Base-by-base conservation (phyloP, 2,329 filamentous ascomycete species). In the Arthrobotrys entomopaga region DNA sequence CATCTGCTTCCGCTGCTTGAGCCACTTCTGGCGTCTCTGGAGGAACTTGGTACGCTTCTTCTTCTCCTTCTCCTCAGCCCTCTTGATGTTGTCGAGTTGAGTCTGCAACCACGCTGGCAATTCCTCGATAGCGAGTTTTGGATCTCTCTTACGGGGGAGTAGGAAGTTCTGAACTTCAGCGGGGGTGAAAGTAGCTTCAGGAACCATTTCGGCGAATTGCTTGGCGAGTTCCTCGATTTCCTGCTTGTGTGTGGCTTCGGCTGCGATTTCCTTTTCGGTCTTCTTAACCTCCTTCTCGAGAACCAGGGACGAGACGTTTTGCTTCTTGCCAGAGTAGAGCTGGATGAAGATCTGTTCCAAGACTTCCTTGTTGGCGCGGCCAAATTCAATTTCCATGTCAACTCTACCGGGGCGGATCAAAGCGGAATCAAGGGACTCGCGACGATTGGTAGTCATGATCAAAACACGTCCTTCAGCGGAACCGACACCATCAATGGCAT, bases 361-460 rank as follows among this genome's bases (percentile, higher is more conserved):
- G 13, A 82, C 81, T 7, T 77, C 77, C 3, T 77, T 70, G 16
- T 80, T 81, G 3, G 83, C 80, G 57, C 80, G 81, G 54, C 83
- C 84, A 79, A 91, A 90, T 61, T 83, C 81, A 13, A 91, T 85
- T 71, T 86, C 86, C 80, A 87, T 84, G 77, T 92, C 89, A 0
- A 92, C 86, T 1, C 89, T 84, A 0, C 89, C 90, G 0, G 89
- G 89, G 0, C 89, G 84, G 8, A 90, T 83, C 0, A 92, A 82
- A 0, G 89, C 89, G 1, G 84, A 81, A 78, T 91, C 89, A 0
- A 91, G 84, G 59, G 86, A 85, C 57, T 91, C 87, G 0, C 86
- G 85, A 57, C 86, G 84, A 77, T 91, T 92, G 26, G 89, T 90
- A 0, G 89, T 92, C 89, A 92, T 91, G 79, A 92, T 86, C 16